Conservation (phyloP, 1,139 yeast species). For the Saccharomyces hybrid region DNA sequence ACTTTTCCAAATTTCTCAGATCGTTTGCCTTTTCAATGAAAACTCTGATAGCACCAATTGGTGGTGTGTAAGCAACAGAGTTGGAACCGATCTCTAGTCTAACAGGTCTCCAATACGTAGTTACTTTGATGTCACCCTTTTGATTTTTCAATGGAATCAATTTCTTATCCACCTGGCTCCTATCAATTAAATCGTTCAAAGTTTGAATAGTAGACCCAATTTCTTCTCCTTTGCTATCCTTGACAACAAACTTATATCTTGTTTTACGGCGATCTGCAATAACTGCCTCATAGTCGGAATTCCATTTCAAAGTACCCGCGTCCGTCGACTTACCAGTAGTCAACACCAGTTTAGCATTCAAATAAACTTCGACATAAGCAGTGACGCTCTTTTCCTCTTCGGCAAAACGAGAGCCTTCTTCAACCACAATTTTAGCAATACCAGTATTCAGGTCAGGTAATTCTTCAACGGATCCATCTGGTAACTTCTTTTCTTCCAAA, state of each 20-base stretch:
- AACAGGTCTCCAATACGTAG: slow-evolving; percentile 82
- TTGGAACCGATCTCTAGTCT: slow-evolving; percentile 60
- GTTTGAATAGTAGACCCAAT: slow-evolving; percentile 58
- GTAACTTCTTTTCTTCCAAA: slow-evolving; percentile 61
- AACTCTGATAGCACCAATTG: slow-evolving; percentile 84
- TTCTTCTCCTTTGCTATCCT: slow-evolving; percentile 53
- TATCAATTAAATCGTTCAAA: slow-evolving; percentile 65
- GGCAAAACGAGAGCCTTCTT: slow-evolving; percentile 19
- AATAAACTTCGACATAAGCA: slow-evolving; percentile 59
- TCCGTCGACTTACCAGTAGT: slow-evolving; percentile 55
- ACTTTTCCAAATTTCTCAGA: slow-evolving; percentile 73
- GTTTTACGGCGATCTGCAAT: slow-evolving; percentile 67
- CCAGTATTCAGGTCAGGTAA: slow-evolving; percentile 93
- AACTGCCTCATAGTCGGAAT: slow-evolving; percentile 58
- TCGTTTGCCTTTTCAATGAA: slow-evolving; percentile 63
- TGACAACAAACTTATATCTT: slow-evolving; percentile 57
- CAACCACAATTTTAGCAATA: slow-evolving; percentile 47
- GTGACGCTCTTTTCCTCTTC: slow-evolving; percentile 42
- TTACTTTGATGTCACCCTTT: slow-evolving; percentile 61
- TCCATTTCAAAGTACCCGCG: slow-evolving; percentile 63
- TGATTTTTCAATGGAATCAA: slow-evolving; percentile 65
- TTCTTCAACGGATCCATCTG: slow-evolving; percentile 79
- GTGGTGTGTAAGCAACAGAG: slow-evolving; percentile 77
- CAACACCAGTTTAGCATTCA: slow-evolving; percentile 51
- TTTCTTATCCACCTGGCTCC: slow-evolving; percentile 66